Conservation (phyloP, 495 filamentous ascomycete species). For the Podospora didyma region DNA sequence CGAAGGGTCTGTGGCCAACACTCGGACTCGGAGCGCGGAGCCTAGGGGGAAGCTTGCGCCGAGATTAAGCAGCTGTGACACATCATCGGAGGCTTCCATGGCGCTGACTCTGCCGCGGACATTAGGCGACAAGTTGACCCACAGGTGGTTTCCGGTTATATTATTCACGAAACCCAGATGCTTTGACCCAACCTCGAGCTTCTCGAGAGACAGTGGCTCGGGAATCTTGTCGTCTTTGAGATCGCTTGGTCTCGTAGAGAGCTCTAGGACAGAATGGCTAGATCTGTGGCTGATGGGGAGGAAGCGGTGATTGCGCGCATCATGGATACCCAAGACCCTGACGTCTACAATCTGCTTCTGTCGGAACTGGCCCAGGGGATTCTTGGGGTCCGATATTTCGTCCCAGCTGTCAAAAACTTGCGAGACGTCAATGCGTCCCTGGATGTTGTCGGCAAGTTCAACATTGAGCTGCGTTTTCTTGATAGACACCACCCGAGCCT, state of each 20-base stretch:
- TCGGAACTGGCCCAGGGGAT: constrained; percentile 69
- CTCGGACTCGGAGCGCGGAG: constrained; percentile 73
- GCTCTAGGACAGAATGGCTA: constrained; percentile 78
- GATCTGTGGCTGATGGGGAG: constrained; percentile 83
- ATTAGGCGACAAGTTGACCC: constrained; percentile 88
- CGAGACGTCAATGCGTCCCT: constrained; percentile 86
- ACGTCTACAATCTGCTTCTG: constrained; percentile 66
- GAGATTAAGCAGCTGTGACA: constrained; percentile 69
- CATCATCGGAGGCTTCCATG: constrained; percentile 81
- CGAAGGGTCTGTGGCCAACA: constrained; percentile 67
- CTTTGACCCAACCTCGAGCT: constrained; percentile 63
- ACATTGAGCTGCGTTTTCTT: constrained; percentile 92
- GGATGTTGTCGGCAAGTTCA: constrained; percentile 80
- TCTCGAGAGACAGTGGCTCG: constrained; percentile 66
- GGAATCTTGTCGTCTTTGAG: constrained; percentile 38
- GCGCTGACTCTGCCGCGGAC: constrained; percentile 77
- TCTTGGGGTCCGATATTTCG: constrained; percentile 74
- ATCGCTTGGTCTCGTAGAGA: constrained; percentile 77
- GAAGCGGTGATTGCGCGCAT: constrained; percentile 85
- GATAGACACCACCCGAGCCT: constrained; percentile 72
- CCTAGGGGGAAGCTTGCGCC: constrained; percentile 84
- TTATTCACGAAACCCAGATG: constrained; percentile 89
- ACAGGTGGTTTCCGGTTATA: constrained; percentile 66
- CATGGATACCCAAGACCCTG: constrained; percentile 80
- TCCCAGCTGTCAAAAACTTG: constrained; percentile 86